Evolutionary conservation across 2,329 filamentous ascomycete genomes (phyloP).

Genomic region (Didymellaceae sp.): DNA sequence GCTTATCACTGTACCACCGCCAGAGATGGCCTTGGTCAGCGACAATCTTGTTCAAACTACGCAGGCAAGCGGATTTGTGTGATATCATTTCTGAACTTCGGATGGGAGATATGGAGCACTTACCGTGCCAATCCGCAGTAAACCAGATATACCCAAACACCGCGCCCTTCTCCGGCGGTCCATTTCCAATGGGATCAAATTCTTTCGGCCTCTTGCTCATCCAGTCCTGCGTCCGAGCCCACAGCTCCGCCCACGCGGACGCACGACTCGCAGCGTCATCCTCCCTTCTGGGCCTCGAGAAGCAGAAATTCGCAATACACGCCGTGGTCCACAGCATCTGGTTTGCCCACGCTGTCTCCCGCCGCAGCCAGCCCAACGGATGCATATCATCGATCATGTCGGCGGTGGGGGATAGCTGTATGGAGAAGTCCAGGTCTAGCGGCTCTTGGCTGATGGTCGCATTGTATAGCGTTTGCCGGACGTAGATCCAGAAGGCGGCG

Average conservation of each 20-base stretch:
- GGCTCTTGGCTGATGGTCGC: constrained; percentile 41
- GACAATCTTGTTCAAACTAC: neutral
- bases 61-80: neutral
- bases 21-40: neutral
- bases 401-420: constrained; percentile 30
- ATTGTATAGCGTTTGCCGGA: constrained; percentile 41
- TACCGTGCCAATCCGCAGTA: constrained; percentile 37
- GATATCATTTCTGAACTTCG: too few species aligned
- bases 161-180: constrained; percentile 8
- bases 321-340: constrained; percentile 40
- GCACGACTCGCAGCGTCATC: neutral
- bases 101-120: too few species aligned
- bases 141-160: constrained; percentile 23
- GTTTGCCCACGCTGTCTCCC: constrained; percentile 42
- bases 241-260: constrained; percentile 30
- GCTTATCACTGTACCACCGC: constrained; percentile 18
- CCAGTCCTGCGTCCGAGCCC: constrained; percentile 33
- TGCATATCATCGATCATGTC: constrained; percentile 25
- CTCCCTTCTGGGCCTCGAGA: constrained; percentile 22
- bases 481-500: constrained; percentile 44
- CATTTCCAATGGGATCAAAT: constrained; percentile 36
- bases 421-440: constrained; percentile 37
- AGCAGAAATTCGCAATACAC: constrained; percentile 38
- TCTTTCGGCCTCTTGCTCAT: constrained; percentile 23
- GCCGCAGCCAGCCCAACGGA: constrained; percentile 28